Percentiles rank a stretch among this genome's conserved stretches.
phyloP scores from a whole-genome alignment of 768 basidiomycete genomes.

The Boletus rubescentipes region DNA sequence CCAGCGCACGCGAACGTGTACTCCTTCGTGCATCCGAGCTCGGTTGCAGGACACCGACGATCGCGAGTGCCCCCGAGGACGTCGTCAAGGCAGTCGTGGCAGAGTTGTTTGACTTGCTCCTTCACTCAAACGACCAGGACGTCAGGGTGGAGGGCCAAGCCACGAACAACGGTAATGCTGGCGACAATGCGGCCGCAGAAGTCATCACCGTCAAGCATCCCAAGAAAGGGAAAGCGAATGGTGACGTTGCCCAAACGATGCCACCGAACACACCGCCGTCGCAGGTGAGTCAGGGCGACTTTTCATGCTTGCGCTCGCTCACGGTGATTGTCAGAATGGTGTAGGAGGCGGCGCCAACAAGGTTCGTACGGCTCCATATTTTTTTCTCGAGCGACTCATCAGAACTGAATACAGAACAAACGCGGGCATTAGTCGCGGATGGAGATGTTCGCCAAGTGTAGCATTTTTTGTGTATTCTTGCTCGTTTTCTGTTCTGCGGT shows the following conservation, averaged over 20 bases:
- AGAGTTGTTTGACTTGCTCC: slow-evolving; percentile 32
- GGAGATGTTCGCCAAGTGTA: too few species aligned
- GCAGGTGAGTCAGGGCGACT: slow-evolving; percentile 5
- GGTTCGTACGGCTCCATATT: not conserved
- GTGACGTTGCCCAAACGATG: accelerated
- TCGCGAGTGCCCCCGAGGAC: slow-evolving; percentile 26
- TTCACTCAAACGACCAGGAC: not conserved
- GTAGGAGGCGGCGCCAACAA: not conserved
- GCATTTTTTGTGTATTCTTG: not conserved
- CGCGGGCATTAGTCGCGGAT: not conserved
- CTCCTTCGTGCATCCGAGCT: slow-evolving; percentile 34
- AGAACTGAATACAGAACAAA: not conserved
- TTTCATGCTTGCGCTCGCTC: not conserved
- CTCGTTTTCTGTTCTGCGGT: not conserved
- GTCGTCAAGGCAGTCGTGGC: slow-evolving; percentile 29
- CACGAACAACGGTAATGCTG: not conserved
- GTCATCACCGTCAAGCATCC: not conserved
- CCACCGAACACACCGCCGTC: too few species aligned
- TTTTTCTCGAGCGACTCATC: not conserved
- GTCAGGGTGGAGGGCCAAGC: slow-evolving; percentile 9
- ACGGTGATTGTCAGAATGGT: slow-evolving; percentile 6
- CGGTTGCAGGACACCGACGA: slow-evolving; percentile 29
- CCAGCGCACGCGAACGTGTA: slow-evolving; percentile 49
- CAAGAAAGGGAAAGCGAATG: not conserved
- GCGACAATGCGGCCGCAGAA: not conserved